Percentiles rank a stretch among this genome's conserved stretches.
phyloP scores from a whole-genome alignment of 108 stramenopile genomes.

The Fragilariopsis cylindrus region DNA sequence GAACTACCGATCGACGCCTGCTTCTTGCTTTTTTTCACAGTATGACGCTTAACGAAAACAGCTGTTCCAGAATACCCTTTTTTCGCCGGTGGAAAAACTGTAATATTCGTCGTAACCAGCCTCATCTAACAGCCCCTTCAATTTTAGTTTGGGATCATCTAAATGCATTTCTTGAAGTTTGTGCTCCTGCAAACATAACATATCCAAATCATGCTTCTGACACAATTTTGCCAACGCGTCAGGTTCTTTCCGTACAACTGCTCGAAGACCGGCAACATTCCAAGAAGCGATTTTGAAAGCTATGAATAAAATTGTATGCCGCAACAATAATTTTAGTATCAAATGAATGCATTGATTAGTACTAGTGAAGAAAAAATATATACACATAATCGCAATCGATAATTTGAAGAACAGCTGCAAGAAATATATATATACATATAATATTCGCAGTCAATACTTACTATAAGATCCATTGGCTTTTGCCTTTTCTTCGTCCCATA shows the following conservation, averaged over 20 bases:
- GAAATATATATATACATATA: not conserved
- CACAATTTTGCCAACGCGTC: slow-evolving; percentile 61
- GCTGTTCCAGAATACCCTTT: slow-evolving; percentile 98
- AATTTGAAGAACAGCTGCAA: not conserved
- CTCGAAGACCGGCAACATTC: slow-evolving; percentile 93
- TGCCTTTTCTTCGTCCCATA: slow-evolving; percentile 51
- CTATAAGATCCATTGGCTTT: slow-evolving; percentile 55
- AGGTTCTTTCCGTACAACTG: slow-evolving; percentile 71
- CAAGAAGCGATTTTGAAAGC: slow-evolving; percentile 84
- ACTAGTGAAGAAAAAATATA: no score
- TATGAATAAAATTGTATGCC: slow-evolving; percentile 1
- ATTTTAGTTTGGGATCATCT: slow-evolving; percentile 72
- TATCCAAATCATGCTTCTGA: slow-evolving; percentile 63
- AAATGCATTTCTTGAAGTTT: slow-evolving; percentile 88
- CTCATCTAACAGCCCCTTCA: slow-evolving; percentile 62
- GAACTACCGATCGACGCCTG: slow-evolving; percentile 75
- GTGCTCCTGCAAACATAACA: slow-evolving; percentile 91
- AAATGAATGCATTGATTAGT: no score
- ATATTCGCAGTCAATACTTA: slow-evolving; percentile 23
- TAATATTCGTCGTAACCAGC: slow-evolving; percentile 87
- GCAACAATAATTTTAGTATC: not conserved
- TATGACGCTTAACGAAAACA: slow-evolving; percentile 72
- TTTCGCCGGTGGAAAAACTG: slow-evolving; percentile 85
- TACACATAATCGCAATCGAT: not conserved
- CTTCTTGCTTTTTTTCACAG: slow-evolving; percentile 39